Evolutionary conservation across 768 basidiomycete species (phyloP).

Genomic region (Russula earlei): DNA sequence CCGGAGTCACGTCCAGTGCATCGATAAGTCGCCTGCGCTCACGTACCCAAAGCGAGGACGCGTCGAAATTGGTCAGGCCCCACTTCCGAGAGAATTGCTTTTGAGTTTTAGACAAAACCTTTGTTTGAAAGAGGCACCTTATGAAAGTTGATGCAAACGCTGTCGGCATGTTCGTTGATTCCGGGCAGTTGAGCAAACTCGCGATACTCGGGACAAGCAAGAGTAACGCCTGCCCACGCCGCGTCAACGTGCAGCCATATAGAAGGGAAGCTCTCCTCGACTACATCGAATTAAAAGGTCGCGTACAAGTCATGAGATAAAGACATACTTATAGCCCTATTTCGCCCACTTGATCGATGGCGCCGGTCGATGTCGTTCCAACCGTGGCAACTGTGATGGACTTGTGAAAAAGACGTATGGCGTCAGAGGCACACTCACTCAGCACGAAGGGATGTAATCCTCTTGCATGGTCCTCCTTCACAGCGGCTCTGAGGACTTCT

Average conservation of each 20-base stretch:
- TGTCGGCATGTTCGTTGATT: slow-evolving; percentile 70
- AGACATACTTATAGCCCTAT: slow-evolving; percentile 58
- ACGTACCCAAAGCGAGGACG: slow-evolving; percentile 71
- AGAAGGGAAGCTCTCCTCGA: slow-evolving; percentile 40
- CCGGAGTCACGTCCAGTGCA: slow-evolving; percentile 80
- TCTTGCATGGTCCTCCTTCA: slow-evolving; percentile 50
- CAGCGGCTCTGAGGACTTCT: slow-evolving; percentile 41
- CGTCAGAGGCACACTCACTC: slow-evolving; percentile 41
- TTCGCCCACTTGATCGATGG: slow-evolving; percentile 71
- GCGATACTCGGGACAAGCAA: slow-evolving; percentile 74
- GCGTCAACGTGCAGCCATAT: slow-evolving; percentile 86
- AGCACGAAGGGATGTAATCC: slow-evolving; percentile 76
- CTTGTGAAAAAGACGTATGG: neutral
- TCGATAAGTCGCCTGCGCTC: slow-evolving; percentile 63
- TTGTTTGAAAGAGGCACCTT: slow-evolving; percentile 42
- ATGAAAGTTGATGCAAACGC: slow-evolving; percentile 87
- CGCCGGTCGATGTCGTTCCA: slow-evolving; percentile 86
- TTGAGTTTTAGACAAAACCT: neutral
- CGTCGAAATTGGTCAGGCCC: slow-evolving; percentile 87
- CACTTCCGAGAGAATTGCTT: slow-evolving; percentile 37
- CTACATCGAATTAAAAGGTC: neutral
- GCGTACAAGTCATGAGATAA: neutral
- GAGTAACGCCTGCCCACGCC: slow-evolving; percentile 82
- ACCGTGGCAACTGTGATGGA: slow-evolving; percentile 63
- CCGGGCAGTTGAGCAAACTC: slow-evolving; percentile 48